These are phyloP conservation scores for Pythium guiyangense DNA, from an alignment of 352 stramenopile species.

Conservation along the genomic window DNA sequence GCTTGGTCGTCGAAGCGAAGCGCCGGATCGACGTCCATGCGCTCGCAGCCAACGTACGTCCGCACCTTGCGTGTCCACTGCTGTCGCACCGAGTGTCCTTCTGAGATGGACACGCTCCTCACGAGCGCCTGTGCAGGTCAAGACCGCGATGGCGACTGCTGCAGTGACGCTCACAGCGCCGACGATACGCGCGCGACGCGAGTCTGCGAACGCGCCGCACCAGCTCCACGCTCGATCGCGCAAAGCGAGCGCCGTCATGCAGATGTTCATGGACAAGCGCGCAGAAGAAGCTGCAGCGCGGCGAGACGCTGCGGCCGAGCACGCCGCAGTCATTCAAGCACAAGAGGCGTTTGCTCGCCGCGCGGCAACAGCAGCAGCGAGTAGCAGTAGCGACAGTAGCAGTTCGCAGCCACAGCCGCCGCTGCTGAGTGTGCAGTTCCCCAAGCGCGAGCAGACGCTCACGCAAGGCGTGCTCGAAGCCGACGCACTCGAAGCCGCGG, in stretches of 20 bases:
- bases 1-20: constrained; percentile 61
- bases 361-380: not conserved
- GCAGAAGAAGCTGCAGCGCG: constrained; percentile 3
- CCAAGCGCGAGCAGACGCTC: constrained; percentile 21
- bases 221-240: not conserved
- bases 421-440: constrained; percentile 22
- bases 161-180: constrained; percentile 15
- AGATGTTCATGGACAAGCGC: constrained; percentile 23
- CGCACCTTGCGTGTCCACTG: not conserved
- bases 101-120: not conserved
- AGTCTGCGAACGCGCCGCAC: not conserved
- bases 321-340: not conserved
- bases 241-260: constrained; percentile 12
- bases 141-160: constrained; percentile 34
- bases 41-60: constrained; percentile 41
- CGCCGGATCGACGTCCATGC: constrained; percentile 38
- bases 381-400: not conserved
- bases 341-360: constrained; percentile 1
- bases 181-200: constrained; percentile 10
- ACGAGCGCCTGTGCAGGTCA: constrained; percentile 23
- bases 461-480: constrained; percentile 24
- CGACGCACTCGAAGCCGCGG: constrained; percentile 12
- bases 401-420: not conserved
- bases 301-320: not conserved
- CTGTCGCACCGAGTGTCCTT: not conserved